Evolutionary conservation across 345 rosid species (phyloP), one percentile per base, ranked within the genome.

Genomic region (Euphorbia lathyris): DNA sequence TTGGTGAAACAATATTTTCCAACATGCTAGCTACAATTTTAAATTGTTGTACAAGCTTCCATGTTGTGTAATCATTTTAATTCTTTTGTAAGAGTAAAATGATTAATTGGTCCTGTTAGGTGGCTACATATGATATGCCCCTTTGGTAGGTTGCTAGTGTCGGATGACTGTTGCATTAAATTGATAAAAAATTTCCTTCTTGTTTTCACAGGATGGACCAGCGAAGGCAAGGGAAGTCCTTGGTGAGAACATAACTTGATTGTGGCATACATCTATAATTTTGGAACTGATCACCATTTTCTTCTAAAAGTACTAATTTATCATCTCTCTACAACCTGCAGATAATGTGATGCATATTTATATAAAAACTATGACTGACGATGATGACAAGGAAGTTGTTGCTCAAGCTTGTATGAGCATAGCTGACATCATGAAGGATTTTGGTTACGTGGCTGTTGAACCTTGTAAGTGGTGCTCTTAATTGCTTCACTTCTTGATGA

Each of bases 311-410:
- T 70, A 32, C 57, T 7, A 58, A 67, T 17, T 75, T 60, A 78
- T 70, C 60, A 55, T 72, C 59, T 73, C 65, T 69, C 71, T 26
- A n/a, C 64, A 52, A 72, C 47, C 20, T 70, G 72, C 87, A 92
- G 98, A 91, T 82, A 84, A 73, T 29, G 90, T 89, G 74, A 90
- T 96, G 89, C 84, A 85, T 67, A 83, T 85, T 65, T 90, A 83
- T 79, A 82, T 90, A 77, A 92, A 88, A 79, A 78, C 88, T 59
- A 92, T 96, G 95, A 81, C 84, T 45, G 93, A 89, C 20, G 99
- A 92, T 87, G 97, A 89, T 51, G 98, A 96, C 85, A 96, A 89
- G 85, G 98, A 90, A 82, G 98, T 92, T 55, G 99, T 96, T 70
- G 96, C 98, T 70, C 88, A 92, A 80, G 95, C 92, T 81, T 96